Percentiles rank a stretch among this genome's conserved stretches.
phyloP scores from a whole-genome alignment of 768 basidiomycete genomes.

The Rhodotorula diobovata region DNA sequence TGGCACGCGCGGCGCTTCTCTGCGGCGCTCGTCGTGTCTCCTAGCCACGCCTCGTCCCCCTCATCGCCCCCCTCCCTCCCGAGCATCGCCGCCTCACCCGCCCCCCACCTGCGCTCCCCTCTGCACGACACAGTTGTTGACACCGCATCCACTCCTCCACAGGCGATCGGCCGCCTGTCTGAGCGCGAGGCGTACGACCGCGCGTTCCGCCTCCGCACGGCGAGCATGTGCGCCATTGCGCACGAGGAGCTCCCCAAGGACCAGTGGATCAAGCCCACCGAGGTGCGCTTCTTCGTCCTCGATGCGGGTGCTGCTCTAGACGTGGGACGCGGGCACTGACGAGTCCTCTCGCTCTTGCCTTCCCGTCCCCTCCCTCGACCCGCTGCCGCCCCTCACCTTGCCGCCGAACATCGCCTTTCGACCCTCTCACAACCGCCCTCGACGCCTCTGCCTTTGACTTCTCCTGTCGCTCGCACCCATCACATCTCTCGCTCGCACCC shows the following conservation, averaged over 20 bases:
- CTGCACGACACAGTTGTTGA: too few species aligned
- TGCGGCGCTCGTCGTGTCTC: too few species aligned
- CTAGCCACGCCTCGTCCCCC: too few species aligned
- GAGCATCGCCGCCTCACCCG: too few species aligned
- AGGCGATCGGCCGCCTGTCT: constrained; percentile 82
- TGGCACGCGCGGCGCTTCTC: too few species aligned
- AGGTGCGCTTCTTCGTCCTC: constrained; percentile 61
- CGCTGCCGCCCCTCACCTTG: neutral
- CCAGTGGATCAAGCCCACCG: constrained; percentile 67
- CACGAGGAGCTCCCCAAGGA: constrained; percentile 76
- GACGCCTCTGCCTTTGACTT: too few species aligned
- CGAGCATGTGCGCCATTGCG: constrained; percentile 64
- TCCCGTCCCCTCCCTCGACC: neutral
- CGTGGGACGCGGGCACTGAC: too few species aligned
- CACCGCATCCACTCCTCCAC: neutral
- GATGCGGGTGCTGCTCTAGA: too few species aligned
- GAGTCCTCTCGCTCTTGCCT: neutral
- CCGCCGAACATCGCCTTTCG: too few species aligned
- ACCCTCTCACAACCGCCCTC: too few species aligned
- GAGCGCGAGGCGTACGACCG: constrained; percentile 81
- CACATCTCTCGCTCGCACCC: neutral
- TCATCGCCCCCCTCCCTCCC: too few species aligned
- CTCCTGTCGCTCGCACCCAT: too few species aligned
- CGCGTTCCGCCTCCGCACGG: constrained; percentile 74
- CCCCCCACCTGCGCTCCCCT: neutral